phyloP scores from a whole-genome alignment of 1,284 basidiomycete species.

The Pholiota adiposa region DNA sequence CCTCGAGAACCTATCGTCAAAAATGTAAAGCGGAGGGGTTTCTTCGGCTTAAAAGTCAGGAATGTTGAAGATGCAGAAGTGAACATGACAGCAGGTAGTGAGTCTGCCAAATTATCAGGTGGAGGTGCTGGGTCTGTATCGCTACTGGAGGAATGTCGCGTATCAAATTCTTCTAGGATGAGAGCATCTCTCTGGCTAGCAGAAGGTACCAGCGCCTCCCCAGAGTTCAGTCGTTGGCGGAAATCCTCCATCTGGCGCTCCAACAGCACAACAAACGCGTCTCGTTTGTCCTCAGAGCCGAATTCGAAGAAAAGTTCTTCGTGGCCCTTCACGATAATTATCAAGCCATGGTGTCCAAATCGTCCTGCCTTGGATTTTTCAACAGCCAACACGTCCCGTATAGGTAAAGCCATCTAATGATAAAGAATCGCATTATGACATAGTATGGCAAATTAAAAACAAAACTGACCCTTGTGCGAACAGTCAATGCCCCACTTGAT shows the following conservation, averaged over 20 bases:
- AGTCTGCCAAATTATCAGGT: conserved; percentile 63
- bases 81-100: conserved; percentile 89
- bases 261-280: conserved; percentile 76
- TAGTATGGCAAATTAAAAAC: not conserved
- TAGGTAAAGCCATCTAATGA: conserved; percentile 89
- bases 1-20: conserved; percentile 95
- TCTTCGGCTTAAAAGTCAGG: conserved; percentile 90
- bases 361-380: conserved; percentile 89
- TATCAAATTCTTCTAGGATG: conserved; percentile 74
- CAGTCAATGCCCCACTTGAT: conserved; percentile 74
- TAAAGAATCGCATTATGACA: conserved; percentile 7
- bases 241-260: conserved; percentile 82
- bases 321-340: conserved; percentile 91
- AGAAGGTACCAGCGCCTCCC: conserved; percentile 45
- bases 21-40: conserved; percentile 87
- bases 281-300: conserved; percentile 74
- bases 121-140: conserved; percentile 49
- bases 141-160: conserved; percentile 42
- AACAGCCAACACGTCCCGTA: conserved; percentile 83
- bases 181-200: conserved; percentile 66
- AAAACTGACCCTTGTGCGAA: conserved; percentile 73
- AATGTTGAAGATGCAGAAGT: conserved; percentile 92
- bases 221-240: conserved; percentile 49
- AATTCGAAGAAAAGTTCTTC: conserved; percentile 99
- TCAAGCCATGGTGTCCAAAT: conserved; percentile 87